A percentile compares a stretch with the other conserved stretches of the same genome.
Conservation (phyloP, 2,329 filamentous ascomycete genomes). For the Trichoderma sp. region DNA sequence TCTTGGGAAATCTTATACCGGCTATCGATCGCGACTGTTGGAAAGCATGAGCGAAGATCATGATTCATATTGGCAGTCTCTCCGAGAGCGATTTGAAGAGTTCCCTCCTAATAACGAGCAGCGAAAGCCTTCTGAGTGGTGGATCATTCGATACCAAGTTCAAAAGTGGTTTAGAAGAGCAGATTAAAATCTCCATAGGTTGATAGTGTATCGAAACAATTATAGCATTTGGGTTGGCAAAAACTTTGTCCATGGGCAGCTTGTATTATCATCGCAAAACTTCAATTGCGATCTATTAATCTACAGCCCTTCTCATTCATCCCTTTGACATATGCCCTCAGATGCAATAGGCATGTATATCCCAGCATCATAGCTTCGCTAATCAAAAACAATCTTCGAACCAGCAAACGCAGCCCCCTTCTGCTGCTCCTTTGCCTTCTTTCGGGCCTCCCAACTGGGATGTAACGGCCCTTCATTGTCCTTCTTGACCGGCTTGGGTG, state of each 20-base stretch:
- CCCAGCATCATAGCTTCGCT: slow-evolving; percentile 4
- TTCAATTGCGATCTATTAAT: not conserved
- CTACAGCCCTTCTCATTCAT: not conserved
- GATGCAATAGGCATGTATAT: not conserved
- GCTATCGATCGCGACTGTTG: too few species aligned
- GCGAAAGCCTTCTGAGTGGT: too few species aligned
- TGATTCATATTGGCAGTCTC: too few species aligned
- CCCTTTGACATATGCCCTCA: not conserved
- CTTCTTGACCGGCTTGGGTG: slow-evolving; percentile 39
- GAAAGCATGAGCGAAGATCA: too few species aligned
- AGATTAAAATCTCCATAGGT: too few species aligned
- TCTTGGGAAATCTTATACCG: too few species aligned
- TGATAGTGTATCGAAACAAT: too few species aligned
- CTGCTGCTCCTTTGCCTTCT: slow-evolving; percentile 31
- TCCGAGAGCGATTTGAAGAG: too few species aligned
- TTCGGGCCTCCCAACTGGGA: slow-evolving; percentile 35
- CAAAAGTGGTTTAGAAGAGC: too few species aligned
- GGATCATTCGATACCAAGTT: too few species aligned
- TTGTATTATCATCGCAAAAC: not conserved
- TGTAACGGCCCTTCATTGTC: slow-evolving; percentile 59
- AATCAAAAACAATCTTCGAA: slow-evolving; percentile 33
- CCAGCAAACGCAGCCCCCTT: slow-evolving; percentile 30
- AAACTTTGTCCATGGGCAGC: not conserved
- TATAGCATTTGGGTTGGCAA: not conserved
- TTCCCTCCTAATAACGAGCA: too few species aligned